Percentiles rank a stretch among this genome's conserved stretches.
phyloP scores from a whole-genome alignment of 352 stramenopile genomes.

The Phytophthora chlamydospora region DNA sequence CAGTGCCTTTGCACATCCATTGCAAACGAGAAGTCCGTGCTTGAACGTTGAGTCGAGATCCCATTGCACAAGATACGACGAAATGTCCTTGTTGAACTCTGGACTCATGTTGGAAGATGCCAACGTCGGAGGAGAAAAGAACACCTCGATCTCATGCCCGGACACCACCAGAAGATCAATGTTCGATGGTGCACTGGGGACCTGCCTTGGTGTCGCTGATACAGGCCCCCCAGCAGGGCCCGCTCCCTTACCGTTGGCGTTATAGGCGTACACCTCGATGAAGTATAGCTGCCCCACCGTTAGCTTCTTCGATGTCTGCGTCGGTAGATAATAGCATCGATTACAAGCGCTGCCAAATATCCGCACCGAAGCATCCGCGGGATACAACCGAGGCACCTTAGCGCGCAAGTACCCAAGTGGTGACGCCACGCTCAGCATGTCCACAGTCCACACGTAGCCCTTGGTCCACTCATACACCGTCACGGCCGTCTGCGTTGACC shows the following conservation, averaged over 20 bases:
- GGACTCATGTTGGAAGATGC: conserved; percentile 56
- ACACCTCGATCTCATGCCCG: conserved; percentile 86
- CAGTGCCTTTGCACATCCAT: conserved; percentile 48
- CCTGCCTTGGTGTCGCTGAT: conserved; percentile 68
- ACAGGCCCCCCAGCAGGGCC: conserved; percentile 38
- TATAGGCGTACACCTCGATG: conserved; percentile 73
- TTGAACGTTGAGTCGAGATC: conserved; percentile 77
- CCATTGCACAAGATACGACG: conserved; percentile 92
- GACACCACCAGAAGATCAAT: conserved; percentile 84
- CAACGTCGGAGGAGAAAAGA: conserved; percentile 85
- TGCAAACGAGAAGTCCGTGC: conserved; percentile 62
- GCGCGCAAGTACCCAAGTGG: conserved; percentile 52
- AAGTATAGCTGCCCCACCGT: conserved; percentile 71
- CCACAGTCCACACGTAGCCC: conserved; percentile 69
- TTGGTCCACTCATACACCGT: conserved; percentile 76
- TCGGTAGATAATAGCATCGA: conserved; percentile 78
- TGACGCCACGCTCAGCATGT: conserved; percentile 51
- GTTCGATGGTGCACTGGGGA: conserved; percentile 86
- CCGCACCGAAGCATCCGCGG: conserved; percentile 44
- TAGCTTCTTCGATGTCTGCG: conserved; percentile 58
- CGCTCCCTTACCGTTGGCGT: conserved; percentile 66
- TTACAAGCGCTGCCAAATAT: conserved; percentile 50
- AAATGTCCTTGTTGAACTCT: conserved; percentile 87
- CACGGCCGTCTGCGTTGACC: conserved; percentile 41
- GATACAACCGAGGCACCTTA: conserved; percentile 65